Evolutionary conservation across 208 protist genomes (phyloP).

Genomic region (Crithidia brevicula): DNA sequence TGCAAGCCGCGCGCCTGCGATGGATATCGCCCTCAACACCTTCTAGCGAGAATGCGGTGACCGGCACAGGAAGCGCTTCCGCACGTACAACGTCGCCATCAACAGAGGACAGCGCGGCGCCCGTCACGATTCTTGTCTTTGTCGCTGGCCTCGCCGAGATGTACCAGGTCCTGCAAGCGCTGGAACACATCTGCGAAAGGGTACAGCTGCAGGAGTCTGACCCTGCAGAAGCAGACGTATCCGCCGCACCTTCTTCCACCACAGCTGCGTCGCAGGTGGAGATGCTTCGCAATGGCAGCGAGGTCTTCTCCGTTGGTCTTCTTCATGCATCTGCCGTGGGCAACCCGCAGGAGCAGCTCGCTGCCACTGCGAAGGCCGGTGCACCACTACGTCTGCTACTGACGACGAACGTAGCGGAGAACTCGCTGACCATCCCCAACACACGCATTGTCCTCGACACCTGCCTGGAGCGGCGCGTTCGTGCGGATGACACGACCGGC

Average conservation of each 20-base stretch:
- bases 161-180: slow-evolving; percentile 50
- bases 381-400: slow-evolving; percentile 61
- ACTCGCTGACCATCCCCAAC: slow-evolving; percentile 81
- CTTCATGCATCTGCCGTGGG: slow-evolving; percentile 68
- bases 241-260: background rate
- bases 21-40: slow-evolving; percentile 14
- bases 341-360: slow-evolving; percentile 61
- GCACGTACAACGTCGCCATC: background rate
- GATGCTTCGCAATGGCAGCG: slow-evolving; percentile 53
- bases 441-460: slow-evolving; percentile 70
- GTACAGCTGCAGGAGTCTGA: slow-evolving; percentile 11
- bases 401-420: slow-evolving; percentile 79
- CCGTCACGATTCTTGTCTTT: slow-evolving; percentile 72
- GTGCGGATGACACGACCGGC: slow-evolving; percentile 59
- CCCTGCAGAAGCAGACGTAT: too few relatives aligned
- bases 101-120: background rate
- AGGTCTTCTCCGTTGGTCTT: slow-evolving; percentile 62
- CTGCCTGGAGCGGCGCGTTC: slow-evolving; percentile 55
- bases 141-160: slow-evolving; percentile 80
- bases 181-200: slow-evolving; percentile 52
- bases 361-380: slow-evolving; percentile 29
- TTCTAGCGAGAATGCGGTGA: background rate
- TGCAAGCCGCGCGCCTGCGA: slow-evolving; percentile 49
- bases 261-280: slow-evolving; percentile 14
- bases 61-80: too few relatives aligned